phyloP scores from a whole-genome alignment of 176 grass and related monocot species.

The Oryza meridionalis region DNA sequence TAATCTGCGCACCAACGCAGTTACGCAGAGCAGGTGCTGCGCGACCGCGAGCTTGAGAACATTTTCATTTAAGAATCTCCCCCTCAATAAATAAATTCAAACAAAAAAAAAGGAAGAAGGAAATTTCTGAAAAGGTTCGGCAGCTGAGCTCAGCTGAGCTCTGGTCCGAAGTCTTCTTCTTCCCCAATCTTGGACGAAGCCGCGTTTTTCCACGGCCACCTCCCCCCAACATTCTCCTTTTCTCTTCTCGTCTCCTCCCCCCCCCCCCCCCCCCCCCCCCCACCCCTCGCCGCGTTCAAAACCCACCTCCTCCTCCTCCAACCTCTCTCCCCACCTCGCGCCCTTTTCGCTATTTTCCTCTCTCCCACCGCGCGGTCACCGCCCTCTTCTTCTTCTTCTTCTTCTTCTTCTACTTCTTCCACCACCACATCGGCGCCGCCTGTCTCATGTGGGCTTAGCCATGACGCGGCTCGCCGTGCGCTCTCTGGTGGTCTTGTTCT shows the following conservation, averaged over 20 bases:
- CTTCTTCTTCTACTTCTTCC: background rate
- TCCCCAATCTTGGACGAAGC: constrained; percentile 35
- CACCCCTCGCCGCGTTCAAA: constrained; percentile 22
- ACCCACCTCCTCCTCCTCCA: background rate
- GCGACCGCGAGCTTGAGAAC: background rate
- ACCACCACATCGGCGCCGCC: background rate
- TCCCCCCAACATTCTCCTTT: constrained; percentile 45
- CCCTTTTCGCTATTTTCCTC: background rate
- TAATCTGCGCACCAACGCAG: background rate
- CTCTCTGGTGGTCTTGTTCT: constrained; percentile 13
- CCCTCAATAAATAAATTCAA: background rate
- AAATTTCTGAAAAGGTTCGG: background rate
- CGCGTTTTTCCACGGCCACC: constrained; percentile 67
- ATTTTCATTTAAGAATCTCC: background rate
- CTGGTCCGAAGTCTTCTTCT: constrained; percentile 18
- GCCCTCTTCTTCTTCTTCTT: background rate
- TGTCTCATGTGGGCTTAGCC: constrained; percentile 19
- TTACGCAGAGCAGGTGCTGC: background rate
- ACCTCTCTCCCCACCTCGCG: background rate
- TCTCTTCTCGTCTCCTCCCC: background rate
- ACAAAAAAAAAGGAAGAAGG: background rate
- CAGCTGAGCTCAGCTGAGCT: background rate
- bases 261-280: background rate
- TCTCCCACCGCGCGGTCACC: background rate
- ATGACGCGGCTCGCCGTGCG: constrained; percentile 13